Evolutionary conservation across 1,284 basidiomycete species (phyloP), one percentile per base, ranked within the genome.

Genomic region (Malassezia caprae): DNA sequence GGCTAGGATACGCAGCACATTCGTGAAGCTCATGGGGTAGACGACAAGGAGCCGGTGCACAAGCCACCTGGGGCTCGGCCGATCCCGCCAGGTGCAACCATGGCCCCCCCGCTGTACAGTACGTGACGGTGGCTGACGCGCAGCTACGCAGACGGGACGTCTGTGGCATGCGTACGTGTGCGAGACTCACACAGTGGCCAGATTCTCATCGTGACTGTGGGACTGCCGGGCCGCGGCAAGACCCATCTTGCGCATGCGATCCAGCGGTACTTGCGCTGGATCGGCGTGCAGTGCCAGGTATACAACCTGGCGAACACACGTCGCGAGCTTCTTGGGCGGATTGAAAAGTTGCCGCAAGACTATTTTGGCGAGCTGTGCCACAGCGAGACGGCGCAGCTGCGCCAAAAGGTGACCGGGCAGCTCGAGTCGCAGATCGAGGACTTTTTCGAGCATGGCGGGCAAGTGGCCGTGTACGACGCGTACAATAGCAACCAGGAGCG

Each of bases 401-500:
- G 91, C 39, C 78, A 82, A 60, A 81, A 79, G 59, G 84, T 96
- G 58, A 82, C 84, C 48, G 80, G 81, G 2, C 88, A 85, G 15
- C 87, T 94, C 63, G 90, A 96, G 76, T 80, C 86, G 69, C 79
- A 84, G 50, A 90, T 98, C 41, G 84, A 90, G 58, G 94, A 87
- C 76, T 98, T 94, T 77, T 81, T 83, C 61, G 78, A 79, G 1
- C 52, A 61, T n/a, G 77, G 79, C 3, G 91, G 91, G 0, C 93
- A 99, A 75, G 91, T 98, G 15, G 89, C 93, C 30, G 91, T 99
- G 59, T 98, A 96, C 77, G 94, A 99, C 73, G 94, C 94, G n/a
- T 98, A 98, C 62, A 96, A 98, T 69, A 89, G 90, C 1, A 84
- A 83, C 10, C 79, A 80, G 43, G 80, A 79, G 40, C 80, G 81